A percentile compares a stretch with the other conserved stretches of the same genome.
phyloP scores from a whole-genome alignment of 805 yeast species.

The Candida khao-thaluensis region DNA sequence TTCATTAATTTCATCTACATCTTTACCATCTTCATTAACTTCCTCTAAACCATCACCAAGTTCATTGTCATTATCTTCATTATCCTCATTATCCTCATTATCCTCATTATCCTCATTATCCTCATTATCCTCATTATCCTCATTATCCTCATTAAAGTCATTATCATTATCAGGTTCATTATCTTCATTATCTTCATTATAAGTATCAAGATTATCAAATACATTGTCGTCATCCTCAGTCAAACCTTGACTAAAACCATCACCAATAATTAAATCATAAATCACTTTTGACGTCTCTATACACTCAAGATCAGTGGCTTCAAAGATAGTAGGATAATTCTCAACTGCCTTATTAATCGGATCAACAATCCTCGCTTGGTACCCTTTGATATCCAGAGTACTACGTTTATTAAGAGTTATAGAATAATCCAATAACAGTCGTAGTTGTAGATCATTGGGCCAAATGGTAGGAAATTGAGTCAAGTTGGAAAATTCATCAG shows the following conservation, averaged over 20 bases:
- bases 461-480: conserved; percentile 21
- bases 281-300: conserved; percentile 4
- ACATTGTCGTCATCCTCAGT: conserved; percentile 9
- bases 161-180: not conserved
- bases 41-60: not conserved
- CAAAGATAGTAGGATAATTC: conserved; percentile 28
- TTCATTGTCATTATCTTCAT: not conserved
- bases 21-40: too few species aligned
- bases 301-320: conserved; percentile 25
- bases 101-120: conserved; percentile 14
- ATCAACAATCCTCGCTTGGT: conserved; percentile 7
- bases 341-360: conserved; percentile 11
- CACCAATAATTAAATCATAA: conserved; percentile 6
- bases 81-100: conserved; percentile 1
- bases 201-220: too few species aligned
- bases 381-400: conserved; percentile 1
- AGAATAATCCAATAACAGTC: conserved; percentile 30
- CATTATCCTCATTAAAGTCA: conserved; percentile 9
- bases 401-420: conserved; percentile 21
- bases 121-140: conserved; percentile 9
- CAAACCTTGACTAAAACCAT: conserved; percentile 4
- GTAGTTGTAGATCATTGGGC: conserved; percentile 30
- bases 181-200: not conserved
- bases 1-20: too few species aligned
- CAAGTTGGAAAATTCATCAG: conserved; percentile 1